Conservation (phyloP, 345 rosid species). For the Salix koriyanagi region DNA sequence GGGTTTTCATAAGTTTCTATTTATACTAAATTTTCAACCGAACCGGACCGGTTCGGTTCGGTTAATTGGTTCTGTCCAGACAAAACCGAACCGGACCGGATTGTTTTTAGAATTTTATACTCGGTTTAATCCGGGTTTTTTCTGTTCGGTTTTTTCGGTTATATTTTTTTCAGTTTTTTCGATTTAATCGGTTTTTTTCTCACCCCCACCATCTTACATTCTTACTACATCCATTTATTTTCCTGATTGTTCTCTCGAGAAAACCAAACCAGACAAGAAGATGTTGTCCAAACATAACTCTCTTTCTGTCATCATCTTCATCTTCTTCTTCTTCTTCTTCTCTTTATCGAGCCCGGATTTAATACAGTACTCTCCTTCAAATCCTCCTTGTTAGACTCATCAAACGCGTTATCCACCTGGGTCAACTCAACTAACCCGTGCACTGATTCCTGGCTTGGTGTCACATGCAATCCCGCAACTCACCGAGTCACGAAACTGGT, state of each 20-base stretch:
- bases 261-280: no score
- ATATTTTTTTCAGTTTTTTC: no score
- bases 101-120: no score
- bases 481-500: constrained; percentile 36
- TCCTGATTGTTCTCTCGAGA: no score
- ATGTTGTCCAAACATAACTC: no score
- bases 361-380: neutral
- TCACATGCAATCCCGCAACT: constrained; percentile 29
- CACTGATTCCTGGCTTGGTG: constrained; percentile 36
- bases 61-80: no score
- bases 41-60: no score
- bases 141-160: no score
- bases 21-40: no score
- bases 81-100: no score
- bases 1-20: no score
- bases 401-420: constrained; percentile 29
- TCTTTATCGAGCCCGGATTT: constrained; percentile 11
- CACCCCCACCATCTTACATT: neutral
- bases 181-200: neutral
- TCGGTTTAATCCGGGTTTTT: no score
- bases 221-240: neutral
- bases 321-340: constrained; percentile 6
- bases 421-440: constrained; percentile 26
- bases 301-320: neutral
- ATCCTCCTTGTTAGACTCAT: constrained; percentile 4